phyloP scores from a whole-genome alignment of 495 filamentous ascomycete species.

The Annulohypoxylon bovei region DNA sequence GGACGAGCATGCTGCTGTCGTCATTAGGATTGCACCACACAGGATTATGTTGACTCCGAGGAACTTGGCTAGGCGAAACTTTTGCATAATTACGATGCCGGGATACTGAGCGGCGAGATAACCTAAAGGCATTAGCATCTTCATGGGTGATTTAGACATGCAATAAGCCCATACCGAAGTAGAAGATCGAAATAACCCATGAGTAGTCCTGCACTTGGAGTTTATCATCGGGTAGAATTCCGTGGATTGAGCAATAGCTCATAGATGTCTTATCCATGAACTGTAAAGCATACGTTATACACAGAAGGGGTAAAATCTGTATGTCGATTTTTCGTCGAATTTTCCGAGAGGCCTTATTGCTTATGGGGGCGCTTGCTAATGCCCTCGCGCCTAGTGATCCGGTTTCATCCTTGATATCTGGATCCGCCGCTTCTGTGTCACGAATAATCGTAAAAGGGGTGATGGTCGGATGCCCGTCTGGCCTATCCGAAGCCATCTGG shows the following conservation, averaged over 20 bases:
- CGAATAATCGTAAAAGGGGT: not conserved
- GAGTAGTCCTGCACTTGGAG: constrained; percentile 58
- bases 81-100: constrained; percentile 59
- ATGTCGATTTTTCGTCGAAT: constrained; percentile 43
- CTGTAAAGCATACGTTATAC: constrained; percentile 35
- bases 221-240: constrained; percentile 36
- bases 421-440: constrained; percentile 7
- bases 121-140: constrained; percentile 19
- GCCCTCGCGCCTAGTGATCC: constrained; percentile 33
- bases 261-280: constrained; percentile 37
- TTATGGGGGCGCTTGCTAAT: constrained; percentile 29
- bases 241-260: constrained; percentile 34
- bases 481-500: constrained; percentile 14
- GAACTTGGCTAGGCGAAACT: constrained; percentile 59
- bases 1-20: constrained; percentile 39
- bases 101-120: constrained; percentile 60
- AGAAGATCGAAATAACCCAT: constrained; percentile 53
- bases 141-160: not conserved
- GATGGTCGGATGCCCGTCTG: not conserved
- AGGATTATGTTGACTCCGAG: constrained; percentile 39
- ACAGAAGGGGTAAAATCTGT: constrained; percentile 38
- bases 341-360: constrained; percentile 29
- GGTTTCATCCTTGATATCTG: constrained; percentile 23
- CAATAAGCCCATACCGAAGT: constrained; percentile 34
- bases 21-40: constrained; percentile 37